Conservation (phyloP, 768 basidiomycete species). For the Hygrocybe coccinea region DNA sequence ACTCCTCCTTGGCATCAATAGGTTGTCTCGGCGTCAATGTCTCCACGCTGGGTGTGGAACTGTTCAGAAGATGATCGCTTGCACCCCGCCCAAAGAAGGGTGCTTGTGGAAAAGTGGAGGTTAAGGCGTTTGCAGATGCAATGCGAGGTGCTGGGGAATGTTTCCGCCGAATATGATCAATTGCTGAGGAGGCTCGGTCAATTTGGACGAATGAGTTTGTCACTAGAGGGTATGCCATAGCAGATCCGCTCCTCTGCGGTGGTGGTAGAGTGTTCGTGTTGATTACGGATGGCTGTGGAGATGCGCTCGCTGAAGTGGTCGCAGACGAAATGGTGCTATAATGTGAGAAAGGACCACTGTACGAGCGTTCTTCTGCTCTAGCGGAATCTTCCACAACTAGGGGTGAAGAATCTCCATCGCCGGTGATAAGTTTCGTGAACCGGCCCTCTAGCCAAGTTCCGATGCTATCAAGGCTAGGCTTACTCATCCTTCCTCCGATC, state of each 20-base stretch:
- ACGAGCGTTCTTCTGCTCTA: conserved; percentile 38
- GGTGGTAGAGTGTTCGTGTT: conserved; percentile 43
- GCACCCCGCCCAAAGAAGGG: conserved; percentile 31
- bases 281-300: conserved; percentile 58
- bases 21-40: conserved; percentile 31
- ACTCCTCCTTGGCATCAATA: conserved; percentile 15
- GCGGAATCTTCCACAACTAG: conserved; percentile 33
- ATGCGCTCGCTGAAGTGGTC: conserved; percentile 68
- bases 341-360: conserved; percentile 83
- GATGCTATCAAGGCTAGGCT: conserved; percentile 88
- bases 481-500: conserved; percentile 81
- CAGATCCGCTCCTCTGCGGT: conserved; percentile 57
- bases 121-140: conserved; percentile 47
- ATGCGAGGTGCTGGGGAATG: conserved; percentile 52
- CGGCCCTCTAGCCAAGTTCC: conserved; percentile 90
- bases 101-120: conserved; percentile 47
- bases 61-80: conserved; percentile 26
- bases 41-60: conserved; percentile 30
- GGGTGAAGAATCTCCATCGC: conserved; percentile 63
- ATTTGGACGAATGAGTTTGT: conserved; percentile 47
- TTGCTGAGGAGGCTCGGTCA: conserved; percentile 72
- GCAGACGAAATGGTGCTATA: conserved; percentile 88
- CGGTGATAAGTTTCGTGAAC: conserved; percentile 92
- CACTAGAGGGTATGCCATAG: conserved; percentile 53
- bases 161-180: conserved; percentile 62